phyloP scores from a whole-genome alignment of 2,329 filamentous ascomycete genomes.

The Monilinia vaccinii-corymbosi region DNA sequence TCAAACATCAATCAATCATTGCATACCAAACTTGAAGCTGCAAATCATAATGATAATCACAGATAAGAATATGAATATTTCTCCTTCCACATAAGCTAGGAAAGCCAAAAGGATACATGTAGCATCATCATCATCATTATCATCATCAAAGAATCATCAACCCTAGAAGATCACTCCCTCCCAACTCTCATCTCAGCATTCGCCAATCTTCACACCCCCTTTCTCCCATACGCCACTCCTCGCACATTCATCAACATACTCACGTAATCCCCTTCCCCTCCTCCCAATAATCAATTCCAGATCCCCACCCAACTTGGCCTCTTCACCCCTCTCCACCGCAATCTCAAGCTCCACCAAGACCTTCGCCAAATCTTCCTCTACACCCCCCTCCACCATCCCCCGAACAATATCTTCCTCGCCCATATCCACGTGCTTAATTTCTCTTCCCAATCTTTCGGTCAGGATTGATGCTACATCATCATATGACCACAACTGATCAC shows the following conservation, averaged over 20 bases:
- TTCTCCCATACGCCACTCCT: not conserved
- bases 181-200: not conserved
- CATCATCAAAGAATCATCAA: not conserved
- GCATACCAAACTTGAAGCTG: no score
- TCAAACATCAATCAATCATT: not conserved
- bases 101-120: not conserved
- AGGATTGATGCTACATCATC: not conserved
- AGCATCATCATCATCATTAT: not conserved
- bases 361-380: not conserved
- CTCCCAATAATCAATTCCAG: not conserved
- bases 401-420: not conserved
- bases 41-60: not conserved
- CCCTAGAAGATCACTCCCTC: not conserved
- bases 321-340: not conserved
- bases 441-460: not conserved
- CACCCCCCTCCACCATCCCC: not conserved
- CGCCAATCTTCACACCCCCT: not conserved
- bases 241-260: not conserved
- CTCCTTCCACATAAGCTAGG: not conserved
- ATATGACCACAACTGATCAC: constrained; percentile 24
- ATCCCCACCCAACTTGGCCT: not conserved
- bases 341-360: not conserved
- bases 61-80: not conserved
- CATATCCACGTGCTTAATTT: not conserved
- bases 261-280: not conserved